Conservation (phyloP, 1,139 yeast species). For the Pichia sp. region DNA sequence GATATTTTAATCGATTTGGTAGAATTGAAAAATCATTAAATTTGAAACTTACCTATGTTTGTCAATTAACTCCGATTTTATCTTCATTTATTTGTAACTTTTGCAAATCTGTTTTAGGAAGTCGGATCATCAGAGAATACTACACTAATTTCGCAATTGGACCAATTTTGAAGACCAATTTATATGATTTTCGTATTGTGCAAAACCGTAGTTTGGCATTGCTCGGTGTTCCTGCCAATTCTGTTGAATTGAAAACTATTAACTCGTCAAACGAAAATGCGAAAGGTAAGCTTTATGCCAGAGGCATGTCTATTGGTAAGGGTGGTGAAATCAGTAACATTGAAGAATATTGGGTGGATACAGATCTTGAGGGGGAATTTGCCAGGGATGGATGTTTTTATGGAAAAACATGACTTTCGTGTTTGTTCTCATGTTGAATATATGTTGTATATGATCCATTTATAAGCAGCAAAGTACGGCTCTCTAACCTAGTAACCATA, state of each 20-base stretch:
- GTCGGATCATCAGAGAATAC: constrained; percentile 50
- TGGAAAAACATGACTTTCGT: constrained; percentile 17
- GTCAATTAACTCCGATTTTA: constrained; percentile 14
- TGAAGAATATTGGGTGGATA: constrained; percentile 49
- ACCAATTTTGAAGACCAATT: constrained; percentile 52
- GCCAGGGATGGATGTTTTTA: constrained; percentile 74
- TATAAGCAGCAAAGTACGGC: too few species aligned
- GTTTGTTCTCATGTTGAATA: too few species aligned
- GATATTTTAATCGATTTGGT: constrained; percentile 35
- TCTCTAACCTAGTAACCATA: too few species aligned
- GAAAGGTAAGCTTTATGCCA: constrained; percentile 46
- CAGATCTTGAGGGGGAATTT: constrained; percentile 52
- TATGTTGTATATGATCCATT: too few species aligned
- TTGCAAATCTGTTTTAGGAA: constrained; percentile 41
- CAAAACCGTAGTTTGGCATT: constrained; percentile 10
- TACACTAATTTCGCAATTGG: constrained; percentile 47
- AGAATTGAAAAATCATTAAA: constrained; percentile 16
- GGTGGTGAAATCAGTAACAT: constrained; percentile 24
- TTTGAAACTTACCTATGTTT: constrained; percentile 20
- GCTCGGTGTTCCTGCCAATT: constrained; percentile 45
- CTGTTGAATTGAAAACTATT: constrained; percentile 43
- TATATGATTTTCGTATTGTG: constrained; percentile 54
- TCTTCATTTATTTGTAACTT: constrained; percentile 34
- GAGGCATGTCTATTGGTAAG: constrained; percentile 67
- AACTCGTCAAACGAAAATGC: constrained; percentile 32